phyloP scores from a whole-genome alignment of 108 stramenopile genomes.

The Pseudonitzschia multistriata region DNA sequence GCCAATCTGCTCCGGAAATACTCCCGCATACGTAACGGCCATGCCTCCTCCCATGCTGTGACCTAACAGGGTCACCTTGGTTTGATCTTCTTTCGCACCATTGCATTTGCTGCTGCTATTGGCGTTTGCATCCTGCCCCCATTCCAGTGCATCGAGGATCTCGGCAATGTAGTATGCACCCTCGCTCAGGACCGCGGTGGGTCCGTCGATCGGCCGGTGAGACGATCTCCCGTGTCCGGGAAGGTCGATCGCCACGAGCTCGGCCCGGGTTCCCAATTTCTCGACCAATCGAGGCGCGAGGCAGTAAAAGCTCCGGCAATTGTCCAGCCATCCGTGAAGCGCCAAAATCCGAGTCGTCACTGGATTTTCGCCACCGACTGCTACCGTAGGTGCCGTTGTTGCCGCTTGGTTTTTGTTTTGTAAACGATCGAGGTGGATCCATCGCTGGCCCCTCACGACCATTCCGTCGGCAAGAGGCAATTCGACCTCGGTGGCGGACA shows the following conservation, averaged over 20 bases:
- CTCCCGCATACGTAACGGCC: slow-evolving; percentile 46
- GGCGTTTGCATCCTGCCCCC: not conserved
- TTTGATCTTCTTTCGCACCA: not conserved
- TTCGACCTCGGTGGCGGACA: slow-evolving; percentile 3
- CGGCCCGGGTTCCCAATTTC: not conserved
- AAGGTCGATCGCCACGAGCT: slow-evolving; percentile 37
- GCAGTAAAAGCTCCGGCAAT: slow-evolving; percentile 64
- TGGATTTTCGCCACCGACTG: not conserved
- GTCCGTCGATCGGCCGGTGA: slow-evolving; percentile 46
- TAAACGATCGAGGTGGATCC: not conserved
- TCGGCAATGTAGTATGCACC: slow-evolving; percentile 52
- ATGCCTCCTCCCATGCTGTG: slow-evolving; percentile 75
- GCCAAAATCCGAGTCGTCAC: slow-evolving; percentile 38
- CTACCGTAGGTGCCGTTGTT: slow-evolving; percentile 2
- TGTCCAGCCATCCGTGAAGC: slow-evolving; percentile 83
- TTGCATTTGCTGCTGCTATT: not conserved
- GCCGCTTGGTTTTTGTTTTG: not conserved
- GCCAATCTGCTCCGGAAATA: slow-evolving; percentile 65
- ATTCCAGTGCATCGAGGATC: slow-evolving; percentile 26
- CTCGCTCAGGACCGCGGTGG: slow-evolving; percentile 55
- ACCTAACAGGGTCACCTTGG: slow-evolving; percentile 41
- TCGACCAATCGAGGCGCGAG: slow-evolving; percentile 52
- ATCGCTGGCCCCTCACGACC: slow-evolving; percentile 24
- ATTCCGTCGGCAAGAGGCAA: slow-evolving; percentile 25
- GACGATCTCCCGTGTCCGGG: slow-evolving; percentile 50